Conservation (phyloP, 306 rosid species). For the Fragaria ananassa region DNA sequence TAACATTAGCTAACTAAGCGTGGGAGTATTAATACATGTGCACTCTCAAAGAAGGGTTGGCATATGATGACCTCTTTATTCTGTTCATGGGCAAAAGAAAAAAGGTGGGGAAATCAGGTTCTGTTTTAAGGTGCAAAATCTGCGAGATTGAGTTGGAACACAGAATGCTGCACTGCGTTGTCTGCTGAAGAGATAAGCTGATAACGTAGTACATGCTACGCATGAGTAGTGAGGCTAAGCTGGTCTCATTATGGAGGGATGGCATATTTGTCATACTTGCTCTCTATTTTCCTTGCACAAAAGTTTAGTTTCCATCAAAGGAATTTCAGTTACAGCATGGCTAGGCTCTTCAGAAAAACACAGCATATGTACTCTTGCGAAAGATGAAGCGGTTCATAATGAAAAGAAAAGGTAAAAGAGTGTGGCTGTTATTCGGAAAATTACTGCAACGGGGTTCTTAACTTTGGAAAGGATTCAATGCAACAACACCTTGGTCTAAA, state of each 20-base stretch:
- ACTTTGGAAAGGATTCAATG: not conserved
- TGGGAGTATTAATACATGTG: not conserved
- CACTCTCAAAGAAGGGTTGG: conserved; percentile 9
- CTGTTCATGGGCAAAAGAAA: conserved; percentile 18
- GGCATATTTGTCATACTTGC: not conserved
- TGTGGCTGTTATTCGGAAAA: too few species aligned
- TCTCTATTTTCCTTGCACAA: not conserved
- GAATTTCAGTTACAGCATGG: not conserved
- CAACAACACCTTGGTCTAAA: not conserved
- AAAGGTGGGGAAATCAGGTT: conserved; percentile 2
- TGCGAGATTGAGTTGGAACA: conserved; percentile 21
- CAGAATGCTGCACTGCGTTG: conserved; percentile 17
- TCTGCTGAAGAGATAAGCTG: conserved; percentile 31
- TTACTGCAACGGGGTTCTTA: too few species aligned
- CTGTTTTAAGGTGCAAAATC: conserved; percentile 17
- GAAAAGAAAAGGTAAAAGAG: not conserved
- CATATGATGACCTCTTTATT: not conserved
- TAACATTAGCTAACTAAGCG: not conserved
- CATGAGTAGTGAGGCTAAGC: conserved; percentile 21
- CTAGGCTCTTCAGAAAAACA: not conserved
- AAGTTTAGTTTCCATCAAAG: not conserved
- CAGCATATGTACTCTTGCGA: not conserved
- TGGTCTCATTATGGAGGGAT: not conserved
- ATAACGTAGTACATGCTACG: conserved; percentile 44
- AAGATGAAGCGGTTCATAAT: too few species aligned